These are phyloP conservation scores for Raffaelea arxii DNA, from an alignment of 2,329 filamentous ascomycete genomes.

Conservation along the genomic window DNA sequence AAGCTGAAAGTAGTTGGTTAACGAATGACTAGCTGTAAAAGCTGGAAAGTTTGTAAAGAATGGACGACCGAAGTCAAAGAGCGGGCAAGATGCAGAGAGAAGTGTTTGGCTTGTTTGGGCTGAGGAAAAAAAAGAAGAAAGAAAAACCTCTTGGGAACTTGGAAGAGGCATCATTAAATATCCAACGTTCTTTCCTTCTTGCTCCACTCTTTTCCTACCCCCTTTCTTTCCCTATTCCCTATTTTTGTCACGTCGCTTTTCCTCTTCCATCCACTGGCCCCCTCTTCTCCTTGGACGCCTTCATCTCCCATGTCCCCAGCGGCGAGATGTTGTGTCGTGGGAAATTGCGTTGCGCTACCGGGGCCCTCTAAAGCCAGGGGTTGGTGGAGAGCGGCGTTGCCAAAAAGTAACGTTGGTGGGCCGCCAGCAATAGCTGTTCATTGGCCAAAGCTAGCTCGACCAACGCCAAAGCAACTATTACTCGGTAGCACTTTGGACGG, in stretches of 20 bases:
- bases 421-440: no score
- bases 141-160: constrained; percentile 9
- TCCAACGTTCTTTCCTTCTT: neutral
- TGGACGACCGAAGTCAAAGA: constrained; percentile 32
- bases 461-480: no score
- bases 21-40: constrained; percentile 15
- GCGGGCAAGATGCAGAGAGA: constrained; percentile 19
- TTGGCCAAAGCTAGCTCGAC: no score
- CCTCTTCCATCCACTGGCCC: no score
- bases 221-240: no score
- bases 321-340: constrained; percentile 6
- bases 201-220: neutral
- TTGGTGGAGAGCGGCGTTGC: no score
- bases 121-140: constrained; percentile 19
- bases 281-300: constrained; percentile 1
- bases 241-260: no score
- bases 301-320: constrained; percentile 7
- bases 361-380: constrained; percentile 15
- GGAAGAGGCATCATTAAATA: constrained; percentile 24
- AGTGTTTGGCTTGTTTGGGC: constrained; percentile 22
- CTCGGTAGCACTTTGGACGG: no score
- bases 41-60: constrained; percentile 22
- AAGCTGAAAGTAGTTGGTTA: constrained; percentile 11
- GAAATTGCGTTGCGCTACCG: constrained; percentile 14
- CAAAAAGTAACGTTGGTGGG: no score